Percentiles rank a stretch among this genome's conserved stretches.
phyloP scores from a whole-genome alignment of 352 stramenopile genomes.

The Globisporangium parvum region DNA sequence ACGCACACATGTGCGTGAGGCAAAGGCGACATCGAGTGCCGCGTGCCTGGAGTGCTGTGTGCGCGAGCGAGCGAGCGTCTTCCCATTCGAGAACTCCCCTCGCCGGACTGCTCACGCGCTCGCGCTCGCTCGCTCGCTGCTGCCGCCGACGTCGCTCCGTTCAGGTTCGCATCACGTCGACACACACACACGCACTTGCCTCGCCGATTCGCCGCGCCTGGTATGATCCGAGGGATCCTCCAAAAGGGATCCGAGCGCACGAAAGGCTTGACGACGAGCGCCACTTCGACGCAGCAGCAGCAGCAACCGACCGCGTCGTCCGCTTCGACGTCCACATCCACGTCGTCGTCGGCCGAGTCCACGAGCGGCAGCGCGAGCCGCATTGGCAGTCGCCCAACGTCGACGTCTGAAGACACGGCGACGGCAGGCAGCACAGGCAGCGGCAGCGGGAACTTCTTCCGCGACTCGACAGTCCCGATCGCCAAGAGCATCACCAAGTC shows the following conservation, averaged over 20 bases:
- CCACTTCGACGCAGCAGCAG: not conserved
- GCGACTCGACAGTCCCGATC: constrained; percentile 14
- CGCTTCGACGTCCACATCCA: not conserved
- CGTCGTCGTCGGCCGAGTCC: constrained; percentile 10
- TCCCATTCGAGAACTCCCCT: constrained; percentile 7
- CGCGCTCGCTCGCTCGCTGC: not conserved
- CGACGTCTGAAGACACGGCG: constrained; percentile 7
- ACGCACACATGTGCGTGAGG: too few species aligned
- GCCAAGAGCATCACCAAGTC: constrained; percentile 11
- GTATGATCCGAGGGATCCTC: constrained; percentile 17
- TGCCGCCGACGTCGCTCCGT: not conserved
- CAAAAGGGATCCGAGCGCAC: constrained; percentile 10
- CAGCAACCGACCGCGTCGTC: constrained; percentile 1
- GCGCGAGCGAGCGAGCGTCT: not conserved
- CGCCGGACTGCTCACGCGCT: not conserved
- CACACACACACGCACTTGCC: not conserved
- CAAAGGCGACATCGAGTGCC: too few species aligned
- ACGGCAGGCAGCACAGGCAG: not conserved
- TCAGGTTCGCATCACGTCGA: too few species aligned
- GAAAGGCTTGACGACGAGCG: not conserved
- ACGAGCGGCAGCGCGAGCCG: not conserved
- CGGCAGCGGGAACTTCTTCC: constrained; percentile 3
- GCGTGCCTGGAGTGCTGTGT: too few species aligned
- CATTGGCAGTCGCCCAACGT: constrained; percentile 5
- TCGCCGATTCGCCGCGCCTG: too few species aligned